phyloP scores from a whole-genome alignment of 345 rosid species.

The Erysimum cheiranthoides region DNA sequence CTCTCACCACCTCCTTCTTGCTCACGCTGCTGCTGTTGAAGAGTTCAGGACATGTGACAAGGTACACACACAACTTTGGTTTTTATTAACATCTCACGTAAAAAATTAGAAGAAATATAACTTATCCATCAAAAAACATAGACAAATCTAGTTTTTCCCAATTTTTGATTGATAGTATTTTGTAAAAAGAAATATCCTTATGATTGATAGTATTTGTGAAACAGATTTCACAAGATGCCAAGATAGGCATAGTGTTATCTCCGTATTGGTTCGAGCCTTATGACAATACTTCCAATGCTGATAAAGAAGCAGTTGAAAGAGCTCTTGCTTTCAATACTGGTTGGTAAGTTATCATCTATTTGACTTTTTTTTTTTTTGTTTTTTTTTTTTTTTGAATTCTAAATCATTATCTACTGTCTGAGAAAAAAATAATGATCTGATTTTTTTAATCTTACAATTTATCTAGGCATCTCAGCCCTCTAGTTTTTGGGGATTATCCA shows the following conservation, averaged over 20 bases:
- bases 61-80: background rate
- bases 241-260: conserved; percentile 47
- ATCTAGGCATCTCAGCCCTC: conserved; percentile 31
- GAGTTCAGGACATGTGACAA: conserved; percentile 42
- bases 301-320: conserved; percentile 44
- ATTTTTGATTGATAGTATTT: too few relatives aligned
- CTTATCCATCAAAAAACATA: too few relatives aligned
- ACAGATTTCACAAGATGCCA: conserved; percentile 33
- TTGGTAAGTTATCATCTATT: conserved; percentile 31
- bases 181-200: background rate
- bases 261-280: conserved; percentile 44
- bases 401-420: background rate
- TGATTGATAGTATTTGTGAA: background rate
- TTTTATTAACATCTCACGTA: too few relatives aligned
- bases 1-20: conserved; percentile 47
- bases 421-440: background rate
- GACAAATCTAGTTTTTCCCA: too few relatives aligned
- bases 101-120: too few relatives aligned
- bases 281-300: conserved; percentile 31
- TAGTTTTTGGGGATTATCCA: conserved; percentile 27
- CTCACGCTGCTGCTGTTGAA: conserved; percentile 42
- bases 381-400: too few relatives aligned
- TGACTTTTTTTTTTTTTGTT: too few relatives aligned
- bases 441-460: background rate
- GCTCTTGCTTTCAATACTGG: conserved; percentile 30